phyloP scores from a whole-genome alignment of 2,329 filamentous ascomycete species.

The Clarireedia hainanense region DNA sequence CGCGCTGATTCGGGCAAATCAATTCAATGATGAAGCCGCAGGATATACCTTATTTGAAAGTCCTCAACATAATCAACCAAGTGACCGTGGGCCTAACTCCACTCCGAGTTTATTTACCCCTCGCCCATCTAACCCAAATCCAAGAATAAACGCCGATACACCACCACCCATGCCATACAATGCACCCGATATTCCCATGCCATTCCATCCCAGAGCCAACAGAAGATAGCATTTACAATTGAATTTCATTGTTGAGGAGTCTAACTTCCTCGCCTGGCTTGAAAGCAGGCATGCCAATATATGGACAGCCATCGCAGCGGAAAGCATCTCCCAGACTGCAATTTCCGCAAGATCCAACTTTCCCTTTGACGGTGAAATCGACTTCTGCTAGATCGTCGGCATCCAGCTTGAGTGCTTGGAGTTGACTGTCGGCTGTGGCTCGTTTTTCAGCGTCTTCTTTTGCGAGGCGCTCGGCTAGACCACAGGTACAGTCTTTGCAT shows the following conservation, averaged over 20 bases:
- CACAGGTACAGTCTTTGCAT: constrained; percentile 97
- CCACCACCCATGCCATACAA: neutral
- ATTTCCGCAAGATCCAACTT: constrained; percentile 90
- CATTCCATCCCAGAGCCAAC: neutral
- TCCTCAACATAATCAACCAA: too few relatives aligned
- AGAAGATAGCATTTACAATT: constrained; percentile 47
- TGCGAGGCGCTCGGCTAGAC: constrained; percentile 75
- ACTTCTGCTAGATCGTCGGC: constrained; percentile 78
- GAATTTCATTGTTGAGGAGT: constrained; percentile 77
- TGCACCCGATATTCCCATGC: neutral
- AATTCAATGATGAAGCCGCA: too few relatives aligned
- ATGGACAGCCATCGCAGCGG: constrained; percentile 67
- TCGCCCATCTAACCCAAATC: neutral
- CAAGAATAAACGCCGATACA: neutral
- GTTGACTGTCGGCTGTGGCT: constrained; percentile 51
- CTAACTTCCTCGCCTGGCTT: constrained; percentile 93
- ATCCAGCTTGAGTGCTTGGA: constrained; percentile 63
- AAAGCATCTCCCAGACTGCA: constrained; percentile 91
- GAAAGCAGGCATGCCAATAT: constrained; percentile 89
- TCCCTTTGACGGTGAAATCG: constrained; percentile 96
- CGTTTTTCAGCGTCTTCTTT: constrained; percentile 73
- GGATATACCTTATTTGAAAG: too few relatives aligned
- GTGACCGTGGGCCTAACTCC: too few relatives aligned
- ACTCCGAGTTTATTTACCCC: too few relatives aligned
- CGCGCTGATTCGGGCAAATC: too few relatives aligned